These are phyloP conservation scores for Trypanosomatidae sp. DNA, from an alignment of 208 protist genomes.

Conservation along the genomic window DNA sequence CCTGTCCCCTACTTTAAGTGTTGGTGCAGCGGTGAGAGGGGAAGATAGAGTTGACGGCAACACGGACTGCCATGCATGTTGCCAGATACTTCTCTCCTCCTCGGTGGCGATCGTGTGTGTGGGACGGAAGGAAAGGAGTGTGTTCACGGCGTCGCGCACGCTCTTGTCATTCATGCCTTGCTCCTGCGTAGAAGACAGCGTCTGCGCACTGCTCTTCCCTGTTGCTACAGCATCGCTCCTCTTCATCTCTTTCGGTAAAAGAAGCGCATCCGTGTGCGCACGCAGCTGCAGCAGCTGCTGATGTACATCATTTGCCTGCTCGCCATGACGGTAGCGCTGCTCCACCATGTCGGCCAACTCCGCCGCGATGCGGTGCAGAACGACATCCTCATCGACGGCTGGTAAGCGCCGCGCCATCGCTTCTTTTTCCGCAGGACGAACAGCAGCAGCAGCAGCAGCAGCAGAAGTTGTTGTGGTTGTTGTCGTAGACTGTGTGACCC, in stretches of 20 bases:
- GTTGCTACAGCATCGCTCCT: no score
- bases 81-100: constrained; percentile 18
- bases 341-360: constrained; percentile 16
- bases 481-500: constrained; percentile 10
- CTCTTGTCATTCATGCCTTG: no score
- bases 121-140: constrained; percentile 11
- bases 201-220: background rate
- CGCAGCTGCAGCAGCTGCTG: constrained; percentile 15
- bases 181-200: no score
- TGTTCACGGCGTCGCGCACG: no score
- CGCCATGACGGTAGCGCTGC: background rate
- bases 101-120: constrained; percentile 17
- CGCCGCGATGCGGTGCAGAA: constrained; percentile 5
- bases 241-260: no score
- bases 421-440: no score
- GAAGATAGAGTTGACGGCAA: no score
- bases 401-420: background rate
- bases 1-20: background rate
- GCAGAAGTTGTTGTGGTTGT: background rate
- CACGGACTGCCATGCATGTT: constrained; percentile 11
- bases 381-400: background rate
- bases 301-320: background rate
- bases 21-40: background rate
- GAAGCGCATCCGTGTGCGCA: no score
- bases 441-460: background rate